These are phyloP conservation scores for Vitellaria paradoxa DNA, from an alignment of 179 eudicot genomes.

Conservation along the genomic window DNA sequence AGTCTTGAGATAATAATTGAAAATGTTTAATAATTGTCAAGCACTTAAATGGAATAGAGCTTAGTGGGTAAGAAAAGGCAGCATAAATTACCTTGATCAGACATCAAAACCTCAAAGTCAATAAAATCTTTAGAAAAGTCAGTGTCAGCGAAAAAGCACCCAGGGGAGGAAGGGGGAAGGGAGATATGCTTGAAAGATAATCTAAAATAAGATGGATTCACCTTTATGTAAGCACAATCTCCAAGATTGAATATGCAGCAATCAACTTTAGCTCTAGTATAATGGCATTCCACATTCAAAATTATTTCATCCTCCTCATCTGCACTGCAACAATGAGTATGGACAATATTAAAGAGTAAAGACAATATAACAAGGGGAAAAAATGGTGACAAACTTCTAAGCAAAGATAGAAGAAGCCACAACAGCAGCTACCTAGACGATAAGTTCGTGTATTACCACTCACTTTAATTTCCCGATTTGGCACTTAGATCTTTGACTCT, in stretches of 20 bases:
- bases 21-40: neutral
- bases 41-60: neutral
- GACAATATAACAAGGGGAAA: neutral
- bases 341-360: slow-evolving; percentile 13
- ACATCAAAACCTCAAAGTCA: neutral
- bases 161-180: neutral
- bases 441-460: slow-evolving; percentile 49
- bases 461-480: slow-evolving; percentile 76
- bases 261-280: slow-evolving; percentile 58
- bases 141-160: neutral
- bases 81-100: neutral
- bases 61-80: neutral
- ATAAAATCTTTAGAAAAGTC: neutral
- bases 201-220: slow-evolving; percentile 21
- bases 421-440: slow-evolving; percentile 25
- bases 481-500: slow-evolving; percentile 53
- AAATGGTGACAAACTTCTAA: slow-evolving; percentile 10
- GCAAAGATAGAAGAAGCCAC: slow-evolving; percentile 11
- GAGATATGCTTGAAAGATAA: neutral
- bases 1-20: neutral
- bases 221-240: slow-evolving; percentile 75
- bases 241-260: slow-evolving; percentile 50
- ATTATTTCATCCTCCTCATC: slow-evolving; percentile 70
- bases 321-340: slow-evolving; percentile 27
- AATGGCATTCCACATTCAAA: slow-evolving; percentile 69